Evolutionary conservation across 441 rosid genomes (phyloP), one percentile per base, ranked within the genome.

Genomic region (Oxalis stricta): DNA sequence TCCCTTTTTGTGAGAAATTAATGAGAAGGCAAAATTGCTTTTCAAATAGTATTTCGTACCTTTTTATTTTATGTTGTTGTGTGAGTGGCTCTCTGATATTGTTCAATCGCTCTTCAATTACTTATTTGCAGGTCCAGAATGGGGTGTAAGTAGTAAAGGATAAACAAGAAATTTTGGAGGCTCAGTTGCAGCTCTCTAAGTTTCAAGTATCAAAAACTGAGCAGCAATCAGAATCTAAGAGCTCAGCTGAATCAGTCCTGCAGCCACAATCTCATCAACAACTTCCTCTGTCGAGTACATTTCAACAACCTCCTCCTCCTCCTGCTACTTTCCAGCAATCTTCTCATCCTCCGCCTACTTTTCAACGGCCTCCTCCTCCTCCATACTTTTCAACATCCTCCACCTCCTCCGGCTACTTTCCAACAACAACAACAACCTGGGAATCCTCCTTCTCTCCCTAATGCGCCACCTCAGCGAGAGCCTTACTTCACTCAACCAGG

Each of bases 141-240:
- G 91, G 87, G 51, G 72, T 88, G 9, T 72, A 64, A 23, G 59
- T 54, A 56, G 43, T 88, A 56, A 84, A 73, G 68, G 93, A 82
- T 61, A 88, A 77, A 61, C 95, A 79, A 44, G 91, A 77, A 18
- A 62, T 69, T 28, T 20, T 77, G 40, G 91, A 73, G 60, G 73
- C 78, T 53, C 91, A 76, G 51, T 53, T 77, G 61, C 85, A 70
- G 60, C 68, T 79, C 30, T 56, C 72, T 22, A 84, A 77, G 70
- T 44, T 77, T 52, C 87, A 77, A 39, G 57, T 70, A 40, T 54
- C 80, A 24, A 75, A 65, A 64, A 50, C 41, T 15, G 79, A 71
- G 24, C 73, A 65, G 55, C 72, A 53, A 35, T 60, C 71, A 9
- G 84, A 77, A 47, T 45, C 46, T 16, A 75, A 67, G 29, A 69